phyloP scores from a whole-genome alignment of 805 yeast species.

The Pichia heedii region DNA sequence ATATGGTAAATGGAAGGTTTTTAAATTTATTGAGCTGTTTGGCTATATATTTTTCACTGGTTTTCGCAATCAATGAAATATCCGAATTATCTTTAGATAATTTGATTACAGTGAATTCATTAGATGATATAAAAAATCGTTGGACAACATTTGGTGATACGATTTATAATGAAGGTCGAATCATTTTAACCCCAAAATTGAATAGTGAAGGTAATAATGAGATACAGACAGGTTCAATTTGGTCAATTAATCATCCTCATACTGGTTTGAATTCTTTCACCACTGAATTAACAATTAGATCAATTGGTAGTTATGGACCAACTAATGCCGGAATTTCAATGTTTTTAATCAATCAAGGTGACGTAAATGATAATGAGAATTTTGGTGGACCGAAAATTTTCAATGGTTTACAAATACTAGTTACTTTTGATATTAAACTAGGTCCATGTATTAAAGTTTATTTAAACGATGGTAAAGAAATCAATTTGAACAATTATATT shows the following conservation, averaged over 20 bases:
- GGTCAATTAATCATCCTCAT: constrained; percentile 27
- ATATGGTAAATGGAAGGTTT: neutral
- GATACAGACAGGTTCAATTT: constrained; percentile 23
- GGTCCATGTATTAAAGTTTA: constrained; percentile 49
- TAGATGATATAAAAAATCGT: constrained; percentile 31
- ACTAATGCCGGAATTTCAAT: constrained; percentile 51
- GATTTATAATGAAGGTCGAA: constrained; percentile 41
- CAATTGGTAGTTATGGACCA: constrained; percentile 41
- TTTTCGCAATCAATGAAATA: neutral
- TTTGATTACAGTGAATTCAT: constrained; percentile 15
- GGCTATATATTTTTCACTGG: too few relatives aligned
- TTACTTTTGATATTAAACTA: constrained; percentile 35
- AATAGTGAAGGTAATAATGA: constrained; percentile 17
- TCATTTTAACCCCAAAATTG: constrained; percentile 40
- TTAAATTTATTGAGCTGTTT: too few relatives aligned
- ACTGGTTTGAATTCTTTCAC: constrained; percentile 30
- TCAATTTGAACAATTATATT: constrained; percentile 20
- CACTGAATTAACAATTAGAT: constrained; percentile 53
- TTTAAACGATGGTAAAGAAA: constrained; percentile 46
- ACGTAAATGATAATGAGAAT: constrained; percentile 25
- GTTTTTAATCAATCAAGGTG: constrained; percentile 41
- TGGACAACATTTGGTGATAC: constrained; percentile 36
- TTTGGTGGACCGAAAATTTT: constrained; percentile 50
- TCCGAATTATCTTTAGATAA: constrained; percentile 19
- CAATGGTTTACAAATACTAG: constrained; percentile 60